Conservation (phyloP, 2,329 filamentous ascomycete genomes). For the Aspergillus sojae region DNA sequence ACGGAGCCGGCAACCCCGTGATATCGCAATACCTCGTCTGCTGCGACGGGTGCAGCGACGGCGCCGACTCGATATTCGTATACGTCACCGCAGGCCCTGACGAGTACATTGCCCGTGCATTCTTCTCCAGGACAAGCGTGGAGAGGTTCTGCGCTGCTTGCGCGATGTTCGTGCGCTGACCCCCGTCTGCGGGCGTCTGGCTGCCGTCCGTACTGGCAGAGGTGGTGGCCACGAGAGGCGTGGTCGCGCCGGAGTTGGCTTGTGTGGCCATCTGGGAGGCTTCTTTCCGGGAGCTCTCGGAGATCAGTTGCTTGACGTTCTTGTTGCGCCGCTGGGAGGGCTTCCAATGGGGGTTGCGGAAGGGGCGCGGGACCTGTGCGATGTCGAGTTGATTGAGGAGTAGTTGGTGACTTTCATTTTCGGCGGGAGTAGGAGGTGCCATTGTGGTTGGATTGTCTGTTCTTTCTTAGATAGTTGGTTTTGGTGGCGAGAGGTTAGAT, state of each 20-base stretch:
- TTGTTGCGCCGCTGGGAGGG: conserved; percentile 96
- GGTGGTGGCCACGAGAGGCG: conserved; percentile 54
- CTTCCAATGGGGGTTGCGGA: conserved; percentile 88
- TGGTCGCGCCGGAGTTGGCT: conserved; percentile 77
- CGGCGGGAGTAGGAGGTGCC: conserved; percentile 66
- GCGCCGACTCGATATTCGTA: conserved; percentile 94
- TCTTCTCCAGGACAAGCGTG: conserved; percentile 86
- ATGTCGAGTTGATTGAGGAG: conserved; percentile 93
- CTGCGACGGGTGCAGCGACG: conserved; percentile 75
- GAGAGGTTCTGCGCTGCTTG: conserved; percentile 85
- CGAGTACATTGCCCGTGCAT: conserved; percentile 48
- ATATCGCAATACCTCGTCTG: conserved; percentile 93
- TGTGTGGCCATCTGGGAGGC: conserved; percentile 84
- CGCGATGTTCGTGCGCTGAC: conserved; percentile 67
- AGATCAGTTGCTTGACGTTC: conserved; percentile 94
- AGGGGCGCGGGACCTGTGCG: conserved; percentile 80
- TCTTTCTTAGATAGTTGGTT: conserved; percentile 9
- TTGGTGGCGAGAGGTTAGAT: background rate
- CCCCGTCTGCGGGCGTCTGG: conserved; percentile 50
- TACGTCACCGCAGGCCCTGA: conserved; percentile 79
- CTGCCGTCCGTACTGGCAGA: conserved; percentile 43
- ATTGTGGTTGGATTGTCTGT: conserved; percentile 41
- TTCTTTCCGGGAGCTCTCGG: conserved; percentile 84
- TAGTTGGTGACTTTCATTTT: conserved; percentile 79
- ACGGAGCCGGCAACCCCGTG: conserved; percentile 87